Base-by-base conservation (phyloP, 108 stramenopile genomes). In the Nannochloropsis salina region DNA sequence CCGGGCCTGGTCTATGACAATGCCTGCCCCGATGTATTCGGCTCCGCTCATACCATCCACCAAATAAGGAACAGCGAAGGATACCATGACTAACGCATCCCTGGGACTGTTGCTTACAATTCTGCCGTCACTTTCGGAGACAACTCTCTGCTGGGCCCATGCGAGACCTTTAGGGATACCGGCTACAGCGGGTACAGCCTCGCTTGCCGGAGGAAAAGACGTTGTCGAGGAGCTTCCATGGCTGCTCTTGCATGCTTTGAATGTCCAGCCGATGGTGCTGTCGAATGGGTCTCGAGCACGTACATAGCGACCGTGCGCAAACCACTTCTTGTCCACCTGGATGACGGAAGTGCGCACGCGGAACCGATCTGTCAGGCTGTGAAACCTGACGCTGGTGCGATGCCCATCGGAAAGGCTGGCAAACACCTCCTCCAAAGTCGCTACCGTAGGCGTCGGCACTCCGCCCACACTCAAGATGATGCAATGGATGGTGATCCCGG, bases 281-380 rank as follows among this genome's bases (percentile, higher is more conserved):
- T 42, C 40, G 21, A 3, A n/a, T 5, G 8, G 31, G 43, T 81
- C 42, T 20, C 82, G 86, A 42, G 45, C 43, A 82, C 3, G 41
- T 45, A 43, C 83, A 47, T 9, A 86, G 42, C n/a, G 43, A 86
- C 85, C 85, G 43, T 9, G 82, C 61, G 88, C 80, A 44, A 88
- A 88, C 88, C 90, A 90, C 88, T 90, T 88, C 45, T 88, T 85
- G 88, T 89, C 86, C 44, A 89, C 86, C 74, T 90, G 86, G 6
- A 88, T 90, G 18, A 90, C 83, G 82, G 85, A 85, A 20, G 87
- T 81, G 83, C 61, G 42, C 18, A 74, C 80, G 10, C 87, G 82
- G 40, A 84, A 84, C 42, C 80, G 84, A 42, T 88, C 87, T 6
- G 42, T 20, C 6, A 88, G 84, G n/a, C 44, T 84, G 84, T 51